A percentile compares a stretch with the other conserved stretches of the same genome.
These are phyloP conservation scores for Thalassiosira livingstoniorum DNA, from an alignment of 352 stramenopile species.

Conservation along the genomic window DNA sequence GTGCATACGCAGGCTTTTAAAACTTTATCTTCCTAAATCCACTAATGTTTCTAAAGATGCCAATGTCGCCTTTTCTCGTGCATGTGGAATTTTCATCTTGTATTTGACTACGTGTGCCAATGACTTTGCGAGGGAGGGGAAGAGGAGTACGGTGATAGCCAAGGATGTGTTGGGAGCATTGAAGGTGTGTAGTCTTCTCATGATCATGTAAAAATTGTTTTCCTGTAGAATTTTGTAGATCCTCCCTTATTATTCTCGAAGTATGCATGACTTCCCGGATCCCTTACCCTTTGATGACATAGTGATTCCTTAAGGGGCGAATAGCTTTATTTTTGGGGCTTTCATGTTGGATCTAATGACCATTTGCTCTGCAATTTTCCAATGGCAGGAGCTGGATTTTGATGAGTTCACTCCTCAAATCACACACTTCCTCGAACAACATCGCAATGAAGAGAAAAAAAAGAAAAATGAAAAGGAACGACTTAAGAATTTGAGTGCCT, in stretches of 20 bases:
- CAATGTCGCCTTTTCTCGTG: slow-evolving; percentile 77
- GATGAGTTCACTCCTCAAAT: slow-evolving; percentile 76
- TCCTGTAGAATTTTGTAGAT: neutral
- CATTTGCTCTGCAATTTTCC: slow-evolving; percentile 29
- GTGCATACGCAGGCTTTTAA: slow-evolving; percentile 84
- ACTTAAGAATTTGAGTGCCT: slow-evolving; percentile 30
- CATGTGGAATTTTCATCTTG: slow-evolving; percentile 86
- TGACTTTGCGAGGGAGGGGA: slow-evolving; percentile 84
- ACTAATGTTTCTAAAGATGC: slow-evolving; percentile 86
- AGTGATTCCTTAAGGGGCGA: neutral
- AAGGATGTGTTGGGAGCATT: slow-evolving; percentile 84
- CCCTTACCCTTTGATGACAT: neutral
- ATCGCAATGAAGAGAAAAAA: slow-evolving; percentile 70
- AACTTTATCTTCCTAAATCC: slow-evolving; percentile 75
- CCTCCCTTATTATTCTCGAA: neutral
- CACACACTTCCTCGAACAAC: slow-evolving; percentile 72
- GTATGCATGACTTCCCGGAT: neutral
- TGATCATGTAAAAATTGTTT: slow-evolving; percentile 14
- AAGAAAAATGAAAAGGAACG: slow-evolving; percentile 80
- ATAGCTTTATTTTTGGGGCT: neutral
- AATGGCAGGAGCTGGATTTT: slow-evolving; percentile 75
- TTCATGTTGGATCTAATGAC: neutral
- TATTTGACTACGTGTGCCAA: slow-evolving; percentile 87
- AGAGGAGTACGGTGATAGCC: slow-evolving; percentile 82
- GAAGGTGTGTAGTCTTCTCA: slow-evolving; percentile 50